These are phyloP conservation scores for Stevia rebaudiana DNA, from an alignment of 140 eudicot species.

Conservation along the genomic window DNA sequence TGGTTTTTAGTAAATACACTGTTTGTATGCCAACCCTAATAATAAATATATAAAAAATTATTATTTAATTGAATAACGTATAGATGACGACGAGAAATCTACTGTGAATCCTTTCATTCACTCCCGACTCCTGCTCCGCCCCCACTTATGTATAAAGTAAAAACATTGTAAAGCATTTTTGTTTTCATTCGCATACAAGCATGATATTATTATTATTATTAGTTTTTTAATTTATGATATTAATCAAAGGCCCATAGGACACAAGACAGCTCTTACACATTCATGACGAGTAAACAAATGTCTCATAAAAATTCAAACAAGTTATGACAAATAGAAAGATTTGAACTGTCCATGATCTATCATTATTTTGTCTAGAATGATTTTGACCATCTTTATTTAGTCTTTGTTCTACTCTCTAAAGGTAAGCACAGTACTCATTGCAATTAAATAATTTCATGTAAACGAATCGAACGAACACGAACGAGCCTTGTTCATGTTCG, in stretches of 20 bases:
- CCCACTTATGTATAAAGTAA: no score
- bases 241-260: neutral
- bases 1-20: no score
- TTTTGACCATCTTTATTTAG: neutral
- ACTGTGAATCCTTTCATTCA: no score
- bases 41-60: no score
- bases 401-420: constrained; percentile 5
- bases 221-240: neutral
- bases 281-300: neutral
- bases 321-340: constrained; percentile 8
- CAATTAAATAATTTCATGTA: neutral
- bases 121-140: no score
- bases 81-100: no score
- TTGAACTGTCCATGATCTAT: constrained; percentile 12
- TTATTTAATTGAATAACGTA: no score
- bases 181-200: no score
- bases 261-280: neutral
- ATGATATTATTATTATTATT: neutral
- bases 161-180: no score
- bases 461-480: no score
- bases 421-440: neutral
- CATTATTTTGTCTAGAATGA: constrained; percentile 1
- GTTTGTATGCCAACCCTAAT: no score
- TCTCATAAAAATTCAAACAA: constrained; percentile 1
- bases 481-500: neutral